These are phyloP conservation scores for Hypoxylon sp. DNA, from an alignment of 2,329 filamentous ascomycete species.

Conservation along the genomic window DNA sequence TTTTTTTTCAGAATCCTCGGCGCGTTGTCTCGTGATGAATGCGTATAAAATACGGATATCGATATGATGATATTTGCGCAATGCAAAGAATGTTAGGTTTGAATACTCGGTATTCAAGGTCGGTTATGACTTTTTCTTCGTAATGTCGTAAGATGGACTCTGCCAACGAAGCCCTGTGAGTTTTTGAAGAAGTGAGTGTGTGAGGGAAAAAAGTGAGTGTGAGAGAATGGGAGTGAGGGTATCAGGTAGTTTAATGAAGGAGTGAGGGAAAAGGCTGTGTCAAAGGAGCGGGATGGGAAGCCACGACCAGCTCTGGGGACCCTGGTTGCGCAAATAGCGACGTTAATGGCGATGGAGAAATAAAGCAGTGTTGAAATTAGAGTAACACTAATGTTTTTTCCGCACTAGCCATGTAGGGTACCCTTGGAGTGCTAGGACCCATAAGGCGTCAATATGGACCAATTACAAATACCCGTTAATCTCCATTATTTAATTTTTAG, in stretches of 20 bases:
- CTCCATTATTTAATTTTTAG: slow-evolving; percentile 30
- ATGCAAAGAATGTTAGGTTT: slow-evolving; percentile 47
- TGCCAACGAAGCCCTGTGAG: slow-evolving; percentile 55
- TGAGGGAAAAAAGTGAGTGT: slow-evolving; percentile 28
- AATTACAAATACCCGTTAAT: slow-evolving; percentile 33
- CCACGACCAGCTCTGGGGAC: slow-evolving; percentile 37
- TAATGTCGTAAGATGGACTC: slow-evolving; percentile 52
- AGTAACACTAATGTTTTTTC: slow-evolving; percentile 28
- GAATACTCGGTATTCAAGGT: slow-evolving; percentile 53
- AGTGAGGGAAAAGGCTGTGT: slow-evolving; percentile 41
- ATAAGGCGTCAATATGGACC: slow-evolving; percentile 36
- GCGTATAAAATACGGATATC: slow-evolving; percentile 36
- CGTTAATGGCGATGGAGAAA: slow-evolving; percentile 40
- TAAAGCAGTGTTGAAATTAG: slow-evolving; percentile 39
- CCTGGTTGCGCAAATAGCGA: slow-evolving; percentile 39
- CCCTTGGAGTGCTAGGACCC: slow-evolving; percentile 22
- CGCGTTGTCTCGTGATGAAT: slow-evolving; percentile 42
- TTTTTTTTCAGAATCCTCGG: slow-evolving; percentile 38
- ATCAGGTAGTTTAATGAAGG: slow-evolving; percentile 47
- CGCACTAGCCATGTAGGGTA: slow-evolving; percentile 32
- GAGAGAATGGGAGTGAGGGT: slow-evolving; percentile 38
- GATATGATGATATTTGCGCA: slow-evolving; percentile 37
- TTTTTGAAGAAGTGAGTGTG: slow-evolving; percentile 42
- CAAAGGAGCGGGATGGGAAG: slow-evolving; percentile 36
- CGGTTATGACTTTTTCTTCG: slow-evolving; percentile 39